Base-by-base conservation (phyloP, 2,329 filamentous ascomycete genomes). In the Colletotrichum cuscutae region DNA sequence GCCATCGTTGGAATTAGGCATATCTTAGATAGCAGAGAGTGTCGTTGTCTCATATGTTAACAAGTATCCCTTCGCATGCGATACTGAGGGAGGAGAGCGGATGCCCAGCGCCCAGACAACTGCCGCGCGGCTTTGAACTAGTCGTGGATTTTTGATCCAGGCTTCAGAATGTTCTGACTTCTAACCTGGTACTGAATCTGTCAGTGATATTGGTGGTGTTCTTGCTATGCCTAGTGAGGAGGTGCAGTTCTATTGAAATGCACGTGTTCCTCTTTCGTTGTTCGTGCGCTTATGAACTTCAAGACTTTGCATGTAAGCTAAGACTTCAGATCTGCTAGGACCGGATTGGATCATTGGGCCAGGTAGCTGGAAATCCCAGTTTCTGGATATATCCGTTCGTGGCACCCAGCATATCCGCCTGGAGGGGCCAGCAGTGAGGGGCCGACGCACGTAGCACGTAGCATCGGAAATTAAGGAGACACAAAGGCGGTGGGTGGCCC, bases 381-480 rank as follows among this genome's bases (percentile, higher is more conserved):
- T 49, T 49, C 42, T 49, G 19, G 19, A 49, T 49, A 7, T 11
- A 22, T n/a, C 15, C 42, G 19, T 49, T n/a, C 42, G 19, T n/a
- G 42, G 42, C 42, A 49, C 19, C 19, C 42, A 49, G 42, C 42
- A 49, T 9, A 49, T 62, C 59, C 37, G 59, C 22, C 5, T 8
- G 24, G 37, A 46, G 24, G 42, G 35, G 57, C 9, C 19, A n/a
- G 24, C 22, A n/a, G 0, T 11, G 57, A 42, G n/a, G 57, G 54
- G 54, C 32, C n/a, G 15, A 30, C 30, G 30, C 30, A 63, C 5
- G 28, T 30, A 22, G 13, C 42, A 28, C 53, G n/a, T 56, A 15
- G 22, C 52, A 32, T 42, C 49, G 24, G 62, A 65, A 52, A 65
- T 65, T 42, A 65, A 65, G 52, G 62, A 65, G 32, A 19, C n/a